Base-by-base conservation (phyloP, 805 yeast species). In the Saturnispora mendoncae region DNA sequence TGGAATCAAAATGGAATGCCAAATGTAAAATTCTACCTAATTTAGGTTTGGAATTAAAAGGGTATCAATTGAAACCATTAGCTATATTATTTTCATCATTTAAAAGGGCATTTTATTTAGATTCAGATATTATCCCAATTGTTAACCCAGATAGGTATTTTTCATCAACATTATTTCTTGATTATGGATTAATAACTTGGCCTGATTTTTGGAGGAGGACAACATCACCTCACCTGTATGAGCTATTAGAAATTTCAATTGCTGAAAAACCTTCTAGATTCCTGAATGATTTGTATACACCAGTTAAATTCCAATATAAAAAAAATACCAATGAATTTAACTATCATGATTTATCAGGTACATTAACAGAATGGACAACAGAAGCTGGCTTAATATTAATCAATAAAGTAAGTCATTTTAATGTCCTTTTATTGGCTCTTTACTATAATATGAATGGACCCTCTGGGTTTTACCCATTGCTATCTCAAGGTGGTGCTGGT, bases 171-270 rank as follows among this genome's bases (percentile, higher is more conserved):
- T 70, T 81, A 3, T 79, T 67, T 54, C 44, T 50, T 23, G 55
- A 61, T 12, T 58, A 62, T 29, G 82, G 84, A 3, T 57, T 80
- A 57, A 68, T 80, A 25, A 66, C 78, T 2, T 80, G 87, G 87
- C 88, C 87, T 1, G 87, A 80, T 60, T 76, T 76, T 46, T 80
- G 88, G 87, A 67, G 74, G 51, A 67, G 88, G 45, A 73, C 82
- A 4, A 74, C 84, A 0, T 68, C 81, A 1, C 86, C 87, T 2
- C 55, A 61, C 27, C 71, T 71, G 48, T 80, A 78, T 55, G 61
- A 70, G 26, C 38, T 51, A 2, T 33, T 54, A 4, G 57, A 56
- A 18, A 51, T 56, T 24, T 17, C 30, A 7, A 44, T 75, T 2
- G 65, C 68, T 14, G 52, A 56, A 27, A 38, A 35, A 14, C 49